A percentile compares a stretch with the other conserved stretches of the same genome.
These are phyloP conservation scores for Hypoxylon lenormandii DNA, from an alignment of 495 filamentous ascomycete genomes.

Conservation along the genomic window DNA sequence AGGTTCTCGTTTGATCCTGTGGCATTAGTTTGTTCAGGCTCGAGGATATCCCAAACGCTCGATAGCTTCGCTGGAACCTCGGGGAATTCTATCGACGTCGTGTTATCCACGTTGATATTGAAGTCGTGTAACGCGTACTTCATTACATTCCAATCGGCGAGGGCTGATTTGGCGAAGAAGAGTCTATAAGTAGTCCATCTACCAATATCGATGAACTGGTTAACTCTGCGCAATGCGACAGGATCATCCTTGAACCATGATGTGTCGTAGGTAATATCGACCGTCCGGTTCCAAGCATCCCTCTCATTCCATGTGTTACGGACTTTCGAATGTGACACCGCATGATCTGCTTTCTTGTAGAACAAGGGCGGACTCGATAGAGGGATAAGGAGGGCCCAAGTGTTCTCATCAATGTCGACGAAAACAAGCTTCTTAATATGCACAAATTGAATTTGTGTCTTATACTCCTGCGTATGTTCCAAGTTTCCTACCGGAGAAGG, in stretches of 20 bases:
- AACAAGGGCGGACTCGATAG: constrained; percentile 74
- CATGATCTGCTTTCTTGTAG: constrained; percentile 65
- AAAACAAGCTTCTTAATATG: constrained; percentile 70
- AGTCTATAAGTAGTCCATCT: constrained; percentile 78
- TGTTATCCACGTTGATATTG: constrained; percentile 69
- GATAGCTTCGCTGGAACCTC: constrained; percentile 32
- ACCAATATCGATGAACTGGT: constrained; percentile 79
- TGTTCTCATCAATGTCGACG: constrained; percentile 48
- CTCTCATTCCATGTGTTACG: constrained; percentile 70
- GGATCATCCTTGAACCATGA: constrained; percentile 53
- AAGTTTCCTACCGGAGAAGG: constrained; percentile 32
- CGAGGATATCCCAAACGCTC: constrained; percentile 70
- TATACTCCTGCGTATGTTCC: constrained; percentile 51
- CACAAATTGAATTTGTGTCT: constrained; percentile 72
- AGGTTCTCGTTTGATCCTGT: constrained; percentile 44
- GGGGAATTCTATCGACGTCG: constrained; percentile 50
- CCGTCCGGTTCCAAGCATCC: constrained; percentile 81
- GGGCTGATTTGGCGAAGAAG: constrained; percentile 55
- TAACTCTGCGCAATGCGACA: constrained; percentile 67
- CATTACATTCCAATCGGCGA: constrained; percentile 57
- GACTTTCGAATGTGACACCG: constrained; percentile 59
- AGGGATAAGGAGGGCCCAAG: constrained; percentile 66
- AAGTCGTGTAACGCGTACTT: constrained; percentile 73
- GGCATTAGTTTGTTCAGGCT: constrained; percentile 44
- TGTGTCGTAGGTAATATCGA: constrained; percentile 70